A percentile compares a stretch with the other conserved stretches of the same genome.
phyloP scores from a whole-genome alignment of 768 basidiomycete genomes.

The Coprinopsis cinerea region DNA sequence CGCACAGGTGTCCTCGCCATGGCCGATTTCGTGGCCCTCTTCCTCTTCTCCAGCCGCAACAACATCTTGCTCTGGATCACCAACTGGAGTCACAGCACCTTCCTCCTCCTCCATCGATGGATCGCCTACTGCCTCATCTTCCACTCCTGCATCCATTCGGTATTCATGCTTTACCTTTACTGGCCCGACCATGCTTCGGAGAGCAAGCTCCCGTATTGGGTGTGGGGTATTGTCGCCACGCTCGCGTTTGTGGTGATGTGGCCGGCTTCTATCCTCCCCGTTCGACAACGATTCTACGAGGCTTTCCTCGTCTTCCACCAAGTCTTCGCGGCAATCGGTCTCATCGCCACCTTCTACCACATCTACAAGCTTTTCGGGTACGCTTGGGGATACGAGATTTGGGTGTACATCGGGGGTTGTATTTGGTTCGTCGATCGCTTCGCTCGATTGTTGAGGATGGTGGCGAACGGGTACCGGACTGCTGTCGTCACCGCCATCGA shows the following conservation, averaged over 20 bases:
- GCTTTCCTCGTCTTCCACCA: slow-evolving; percentile 47
- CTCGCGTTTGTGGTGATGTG: slow-evolving; percentile 10
- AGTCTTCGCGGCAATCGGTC: slow-evolving; percentile 20
- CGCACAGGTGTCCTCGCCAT: too few species aligned
- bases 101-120: slow-evolving; percentile 12
- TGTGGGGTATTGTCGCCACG: slow-evolving; percentile 11
- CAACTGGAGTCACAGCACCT: slow-evolving; percentile 10
- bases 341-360: slow-evolving; percentile 10
- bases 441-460: not conserved
- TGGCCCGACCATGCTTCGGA: not conserved
- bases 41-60: slow-evolving; percentile 10
- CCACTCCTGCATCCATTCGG: slow-evolving; percentile 7
- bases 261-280: slow-evolving; percentile 37
- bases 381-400: slow-evolving; percentile 12
- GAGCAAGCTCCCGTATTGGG: slow-evolving; percentile 6
- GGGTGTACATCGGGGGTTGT: slow-evolving; percentile 1
- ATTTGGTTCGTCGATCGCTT: not conserved
- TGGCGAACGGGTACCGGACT: not conserved
- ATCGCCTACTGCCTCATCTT: slow-evolving; percentile 12
- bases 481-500: slow-evolving; percentile 9
- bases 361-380: slow-evolving; percentile 5
- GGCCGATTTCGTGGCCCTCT: slow-evolving; percentile 10
- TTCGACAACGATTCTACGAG: slow-evolving; percentile 45
- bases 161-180: not conserved
- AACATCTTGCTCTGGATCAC: slow-evolving; percentile 12